Evolutionary conservation across 2,329 filamentous ascomycete genomes (phyloP), one percentile per base, ranked within the genome.

Genomic region (Diaporthe eres): DNA sequence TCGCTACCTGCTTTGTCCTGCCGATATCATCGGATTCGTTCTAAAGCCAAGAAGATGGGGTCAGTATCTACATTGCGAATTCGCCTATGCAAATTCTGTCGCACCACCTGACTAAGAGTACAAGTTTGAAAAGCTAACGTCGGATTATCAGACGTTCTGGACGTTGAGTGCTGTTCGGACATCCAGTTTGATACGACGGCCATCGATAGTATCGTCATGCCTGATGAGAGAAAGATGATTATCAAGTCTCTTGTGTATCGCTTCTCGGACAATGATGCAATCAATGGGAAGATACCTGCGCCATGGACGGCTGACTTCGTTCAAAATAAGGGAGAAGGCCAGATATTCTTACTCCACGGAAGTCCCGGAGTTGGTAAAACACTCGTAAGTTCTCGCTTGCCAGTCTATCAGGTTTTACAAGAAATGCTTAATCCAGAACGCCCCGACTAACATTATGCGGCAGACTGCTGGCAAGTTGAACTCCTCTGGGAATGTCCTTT

Each of bases 341-440:
- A 75, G 34, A 80, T 80, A 47, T 80, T 81, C 47, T 74, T 81
- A 4, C 77, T 81, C 7, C 80, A 81, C 44, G 80, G 80, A 4
- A 67, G 70, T 1, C 80, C 80, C 2, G 79, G 80, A 0, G 79
- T 81, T 6, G 79, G 80, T 1, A 81, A 81, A 55, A 81, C 80
- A 0, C 78, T 53, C 22, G 65, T 71, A 39, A 70, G 70, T 57
- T 12, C 8, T 37, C 8, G 13, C n/a, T 19, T 12, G 2, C 3
- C n/a, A 19, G 3, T 15, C 1, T 22, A 2, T 4, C 22, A 19
- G 5, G 1, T n/a, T 19, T 31, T 12, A 37, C 13, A 22, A 19
- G 17, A 12, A 12, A 7, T 17, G 8, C 5, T 63, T 4, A 25
- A 2, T 10, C 2, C 9, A 44, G 5, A 25, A 2, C 15, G 60